These are phyloP conservation scores for Boletus pseudopeckii DNA, from an alignment of 768 basidiomycete genomes.

Conservation along the genomic window DNA sequence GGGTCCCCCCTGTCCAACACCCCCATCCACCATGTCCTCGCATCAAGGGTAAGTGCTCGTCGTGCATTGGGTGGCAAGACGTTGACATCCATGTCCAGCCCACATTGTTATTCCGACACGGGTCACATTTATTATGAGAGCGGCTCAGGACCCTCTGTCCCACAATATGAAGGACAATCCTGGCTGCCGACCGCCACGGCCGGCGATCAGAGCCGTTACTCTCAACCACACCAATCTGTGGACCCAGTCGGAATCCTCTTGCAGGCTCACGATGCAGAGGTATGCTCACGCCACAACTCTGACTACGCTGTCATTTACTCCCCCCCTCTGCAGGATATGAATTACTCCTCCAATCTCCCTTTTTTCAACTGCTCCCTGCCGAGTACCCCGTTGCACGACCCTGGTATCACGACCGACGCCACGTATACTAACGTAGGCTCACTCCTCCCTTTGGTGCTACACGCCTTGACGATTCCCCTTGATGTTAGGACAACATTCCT, in stretches of 20 bases:
- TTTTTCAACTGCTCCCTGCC: background rate
- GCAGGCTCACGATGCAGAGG: conserved; percentile 2
- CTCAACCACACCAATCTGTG: conserved; percentile 2
- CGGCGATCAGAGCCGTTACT: background rate
- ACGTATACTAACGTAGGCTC: conserved; percentile 7
- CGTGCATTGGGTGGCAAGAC: background rate
- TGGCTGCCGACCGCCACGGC: conserved; percentile 2
- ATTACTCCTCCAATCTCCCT: background rate
- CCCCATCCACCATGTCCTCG: conserved; percentile 20
- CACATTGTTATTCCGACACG: background rate
- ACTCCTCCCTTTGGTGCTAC: background rate
- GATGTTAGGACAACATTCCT: conserved; percentile 6
- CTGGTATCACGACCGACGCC: background rate
- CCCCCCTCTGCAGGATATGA: conserved; percentile 4
- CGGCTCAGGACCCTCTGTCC: background rate
- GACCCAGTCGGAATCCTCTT: background rate
- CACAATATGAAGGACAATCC: background rate
- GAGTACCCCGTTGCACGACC: background rate
- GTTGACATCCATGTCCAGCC: conserved; percentile 8
- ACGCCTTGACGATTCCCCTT: background rate
- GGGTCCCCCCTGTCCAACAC: background rate
- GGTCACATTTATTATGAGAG: conserved; percentile 3
- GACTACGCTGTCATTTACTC: background rate
- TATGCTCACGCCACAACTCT: conserved; percentile 7
- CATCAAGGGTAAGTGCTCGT: conserved; percentile 14